A percentile compares a stretch with the other conserved stretches of the same genome.
Conservation (phyloP, 2,329 filamentous ascomycete genomes). For the Scleromitrula shiraiana region DNA sequence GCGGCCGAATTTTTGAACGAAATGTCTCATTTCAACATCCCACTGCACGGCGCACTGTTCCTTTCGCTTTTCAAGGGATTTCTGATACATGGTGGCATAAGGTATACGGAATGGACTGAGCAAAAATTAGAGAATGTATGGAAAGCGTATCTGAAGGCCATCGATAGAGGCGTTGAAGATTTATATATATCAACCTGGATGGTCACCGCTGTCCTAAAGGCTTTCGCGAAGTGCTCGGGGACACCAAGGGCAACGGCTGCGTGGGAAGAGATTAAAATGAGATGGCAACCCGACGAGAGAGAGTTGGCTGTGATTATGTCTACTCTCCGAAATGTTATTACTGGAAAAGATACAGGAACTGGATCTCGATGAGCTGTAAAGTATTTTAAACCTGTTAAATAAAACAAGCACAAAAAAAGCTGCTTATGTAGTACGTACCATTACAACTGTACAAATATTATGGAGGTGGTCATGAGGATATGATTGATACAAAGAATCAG, state of each 20-base stretch:
- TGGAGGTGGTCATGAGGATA: too few relatives aligned
- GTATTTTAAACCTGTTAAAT: background rate
- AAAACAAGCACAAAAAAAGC: background rate
- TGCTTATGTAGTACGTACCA: too few relatives aligned
- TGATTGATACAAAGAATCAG: too few relatives aligned
- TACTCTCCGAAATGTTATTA: slow-evolving; percentile 11
- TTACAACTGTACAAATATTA: too few relatives aligned
- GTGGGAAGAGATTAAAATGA: slow-evolving; percentile 27
- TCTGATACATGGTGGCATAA: slow-evolving; percentile 57
- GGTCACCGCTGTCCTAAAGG: slow-evolving; percentile 51
- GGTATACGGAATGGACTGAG: slow-evolving; percentile 63
- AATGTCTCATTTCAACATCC: slow-evolving; percentile 63
- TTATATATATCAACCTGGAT: slow-evolving; percentile 53
- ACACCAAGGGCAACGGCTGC: slow-evolving; percentile 21
- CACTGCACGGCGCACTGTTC: slow-evolving; percentile 69
- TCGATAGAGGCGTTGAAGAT: slow-evolving; percentile 37
- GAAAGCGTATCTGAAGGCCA: slow-evolving; percentile 50
- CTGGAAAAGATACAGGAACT: background rate
- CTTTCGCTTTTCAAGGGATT: slow-evolving; percentile 80
- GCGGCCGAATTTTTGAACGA: slow-evolving; percentile 68
- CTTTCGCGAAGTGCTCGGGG: slow-evolving; percentile 46
- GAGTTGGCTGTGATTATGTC: slow-evolving; percentile 27
- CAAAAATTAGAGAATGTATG: slow-evolving; percentile 61
- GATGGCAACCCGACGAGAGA: slow-evolving; percentile 25
- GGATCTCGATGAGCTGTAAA: background rate